Conservation (phyloP, 2,329 filamentous ascomycete species). For the Periconia macrospinosa region DNA sequence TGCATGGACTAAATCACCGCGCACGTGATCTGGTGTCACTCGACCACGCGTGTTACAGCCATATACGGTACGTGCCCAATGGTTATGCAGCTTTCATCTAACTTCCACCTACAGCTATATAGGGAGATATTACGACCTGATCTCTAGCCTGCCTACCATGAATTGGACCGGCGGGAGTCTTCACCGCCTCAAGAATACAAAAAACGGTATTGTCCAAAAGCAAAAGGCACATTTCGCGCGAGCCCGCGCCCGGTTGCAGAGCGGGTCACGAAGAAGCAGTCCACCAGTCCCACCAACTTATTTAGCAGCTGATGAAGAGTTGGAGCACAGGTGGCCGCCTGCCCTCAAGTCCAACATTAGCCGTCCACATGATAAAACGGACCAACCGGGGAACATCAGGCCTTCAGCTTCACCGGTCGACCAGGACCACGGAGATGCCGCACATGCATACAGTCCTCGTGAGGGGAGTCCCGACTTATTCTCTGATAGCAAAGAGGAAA, state of each 20-base stretch:
- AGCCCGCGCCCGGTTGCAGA: conserved; percentile 37
- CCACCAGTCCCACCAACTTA: conserved; percentile 29
- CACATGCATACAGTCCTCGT: neutral
- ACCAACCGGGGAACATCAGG: neutral
- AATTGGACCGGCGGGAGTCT: conserved; percentile 54
- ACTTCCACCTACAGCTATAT: neutral
- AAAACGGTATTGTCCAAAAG: conserved; percentile 39
- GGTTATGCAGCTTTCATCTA: neutral
- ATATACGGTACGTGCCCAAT: too few species aligned
- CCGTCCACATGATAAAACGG: conserved; percentile 9
- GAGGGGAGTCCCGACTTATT: neutral
- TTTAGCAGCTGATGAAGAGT: conserved; percentile 13
- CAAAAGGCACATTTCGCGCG: conserved; percentile 53
- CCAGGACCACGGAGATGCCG: neutral
- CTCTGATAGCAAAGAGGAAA: neutral
- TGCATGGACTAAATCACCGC: too few species aligned
- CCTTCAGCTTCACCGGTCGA: neutral
- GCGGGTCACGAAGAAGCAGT: conserved; percentile 11
- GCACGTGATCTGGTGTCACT: too few species aligned
- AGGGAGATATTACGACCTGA: neutral
- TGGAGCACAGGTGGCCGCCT: neutral
- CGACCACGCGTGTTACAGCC: too few species aligned
- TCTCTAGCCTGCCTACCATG: conserved; percentile 33
- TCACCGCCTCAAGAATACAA: conserved; percentile 41
- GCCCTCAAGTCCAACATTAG: conserved; percentile 4